Percentiles rank a stretch among this genome's conserved stretches.
Evolutionary conservation across 768 basidiomycete species (phyloP).

Genomic region (Butyriboletus loyo): DNA sequence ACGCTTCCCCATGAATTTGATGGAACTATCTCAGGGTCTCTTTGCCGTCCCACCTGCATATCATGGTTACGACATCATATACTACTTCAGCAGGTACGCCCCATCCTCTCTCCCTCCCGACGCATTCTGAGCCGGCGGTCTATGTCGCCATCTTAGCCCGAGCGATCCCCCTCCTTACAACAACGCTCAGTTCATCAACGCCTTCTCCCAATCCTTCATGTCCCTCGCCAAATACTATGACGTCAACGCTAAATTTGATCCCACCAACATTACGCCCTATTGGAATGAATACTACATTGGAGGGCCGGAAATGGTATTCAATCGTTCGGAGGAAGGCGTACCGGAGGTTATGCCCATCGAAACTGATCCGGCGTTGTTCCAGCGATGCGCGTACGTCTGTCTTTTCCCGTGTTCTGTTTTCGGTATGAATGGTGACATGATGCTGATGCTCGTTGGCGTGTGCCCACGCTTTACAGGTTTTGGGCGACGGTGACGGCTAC

Average conservation of each 20-base stretch:
- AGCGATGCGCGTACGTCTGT: constrained; percentile 15
- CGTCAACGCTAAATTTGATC: constrained; percentile 19
- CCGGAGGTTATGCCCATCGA: constrained; percentile 2
- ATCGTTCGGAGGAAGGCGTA: constrained; percentile 1
- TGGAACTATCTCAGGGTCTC: constrained; percentile 19
- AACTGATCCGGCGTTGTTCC: not conserved
- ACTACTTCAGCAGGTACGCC: constrained; percentile 37
- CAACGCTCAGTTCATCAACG: constrained; percentile 24
- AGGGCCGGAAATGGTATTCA: constrained; percentile 17
- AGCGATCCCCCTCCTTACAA: constrained; percentile 18
- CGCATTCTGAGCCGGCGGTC: not conserved
- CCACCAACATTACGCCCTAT: constrained; percentile 12
- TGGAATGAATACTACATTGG: constrained; percentile 7
- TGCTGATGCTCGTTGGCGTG: not conserved
- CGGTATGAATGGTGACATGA: too few species aligned
- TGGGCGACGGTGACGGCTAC: too few species aligned
- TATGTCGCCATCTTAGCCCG: not conserved
- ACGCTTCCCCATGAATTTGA: not conserved
- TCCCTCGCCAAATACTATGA: constrained; percentile 21
- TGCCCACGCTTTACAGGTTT: too few species aligned
- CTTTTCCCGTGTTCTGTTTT: not conserved
- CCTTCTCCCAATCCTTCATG: constrained; percentile 29
- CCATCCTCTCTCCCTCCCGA: not conserved
- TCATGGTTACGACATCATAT: constrained; percentile 34
- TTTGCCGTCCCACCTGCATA: constrained; percentile 30